Evolutionary conservation across 306 rosid species (phyloP).

Genomic region (Carpinus viminea): DNA sequence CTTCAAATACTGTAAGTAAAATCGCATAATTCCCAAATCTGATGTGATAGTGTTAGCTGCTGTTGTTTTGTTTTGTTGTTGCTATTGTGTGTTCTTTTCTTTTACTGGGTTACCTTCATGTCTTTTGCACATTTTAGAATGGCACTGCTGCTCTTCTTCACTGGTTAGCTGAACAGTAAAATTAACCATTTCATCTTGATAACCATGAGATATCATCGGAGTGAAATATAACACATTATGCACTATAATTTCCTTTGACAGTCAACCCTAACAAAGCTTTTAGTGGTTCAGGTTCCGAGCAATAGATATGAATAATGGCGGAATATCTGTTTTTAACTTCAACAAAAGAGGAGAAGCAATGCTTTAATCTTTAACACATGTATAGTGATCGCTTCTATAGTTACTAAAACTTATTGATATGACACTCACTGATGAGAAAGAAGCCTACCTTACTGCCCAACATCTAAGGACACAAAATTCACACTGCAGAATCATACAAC

Average conservation of each 20-base stretch:
- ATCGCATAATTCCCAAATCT: neutral
- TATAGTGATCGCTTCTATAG: constrained; percentile 63
- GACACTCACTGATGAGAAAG: constrained; percentile 4
- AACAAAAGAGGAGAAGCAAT: constrained; percentile 73
- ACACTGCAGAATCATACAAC: neutral
- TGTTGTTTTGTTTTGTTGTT: too few relatives aligned
- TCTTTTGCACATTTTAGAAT: neutral
- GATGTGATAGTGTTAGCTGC: neutral
- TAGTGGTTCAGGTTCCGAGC: constrained; percentile 63
- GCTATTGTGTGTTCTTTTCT: neutral
- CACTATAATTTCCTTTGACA: constrained; percentile 14
- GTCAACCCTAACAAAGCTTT: constrained; percentile 19
- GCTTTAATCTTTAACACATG: constrained; percentile 73
- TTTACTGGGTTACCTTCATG: neutral
- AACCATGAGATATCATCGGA: neutral
- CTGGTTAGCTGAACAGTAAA: neutral
- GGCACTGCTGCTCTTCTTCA: neutral
- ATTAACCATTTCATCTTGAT: neutral
- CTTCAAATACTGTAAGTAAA: neutral
- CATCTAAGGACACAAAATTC: neutral
- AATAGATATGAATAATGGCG: constrained; percentile 65
- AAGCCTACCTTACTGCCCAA: neutral
- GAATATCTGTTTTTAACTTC: constrained; percentile 68
- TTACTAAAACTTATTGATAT: constrained; percentile 32
- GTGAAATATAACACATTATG: neutral